A percentile compares a stretch with the other conserved stretches of the same genome.
Conservation (phyloP, 306 rosid species). For the Begonia loranthoides region DNA sequence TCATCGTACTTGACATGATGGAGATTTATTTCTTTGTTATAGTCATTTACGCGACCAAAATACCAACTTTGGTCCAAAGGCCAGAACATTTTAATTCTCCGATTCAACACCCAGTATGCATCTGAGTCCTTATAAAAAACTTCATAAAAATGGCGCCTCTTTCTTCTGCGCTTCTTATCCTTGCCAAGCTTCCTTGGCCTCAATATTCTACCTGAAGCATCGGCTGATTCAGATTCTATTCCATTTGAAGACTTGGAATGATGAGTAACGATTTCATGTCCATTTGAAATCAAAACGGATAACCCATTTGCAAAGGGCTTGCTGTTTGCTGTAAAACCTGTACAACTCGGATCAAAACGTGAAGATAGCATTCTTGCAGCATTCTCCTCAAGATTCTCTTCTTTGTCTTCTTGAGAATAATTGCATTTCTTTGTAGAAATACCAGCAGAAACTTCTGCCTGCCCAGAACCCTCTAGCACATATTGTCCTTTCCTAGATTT, state of each 20-base stretch:
- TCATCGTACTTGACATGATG: constrained; percentile 95
- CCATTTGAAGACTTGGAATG: constrained; percentile 39
- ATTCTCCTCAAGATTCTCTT: constrained; percentile 94
- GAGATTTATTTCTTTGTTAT: constrained; percentile 40
- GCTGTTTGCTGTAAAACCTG: constrained; percentile 55
- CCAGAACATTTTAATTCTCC: constrained; percentile 80
- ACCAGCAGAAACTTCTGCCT: constrained; percentile 33
- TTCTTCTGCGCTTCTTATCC: constrained; percentile 45
- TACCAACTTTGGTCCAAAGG: constrained; percentile 97
- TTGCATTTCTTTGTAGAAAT: constrained; percentile 27
- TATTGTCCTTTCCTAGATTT: constrained; percentile 34
- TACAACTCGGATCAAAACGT: constrained; percentile 92
- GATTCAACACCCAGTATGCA: constrained; percentile 63
- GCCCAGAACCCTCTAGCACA: constrained; percentile 23
- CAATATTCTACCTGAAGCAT: constrained; percentile 55
- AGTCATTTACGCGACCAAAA: constrained; percentile 61
- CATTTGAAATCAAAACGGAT: constrained; percentile 37
- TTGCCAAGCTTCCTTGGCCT: constrained; percentile 67
- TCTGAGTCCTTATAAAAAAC: constrained; percentile 45
- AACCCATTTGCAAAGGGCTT: constrained; percentile 46
- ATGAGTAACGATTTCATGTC: constrained; percentile 29
- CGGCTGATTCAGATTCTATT: constrained; percentile 57
- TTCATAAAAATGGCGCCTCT: constrained; percentile 92
- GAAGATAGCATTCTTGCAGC: constrained; percentile 98
- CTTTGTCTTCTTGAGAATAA: constrained; percentile 51